Conservation (phyloP, 441 rosid genomes). For the Eutrema salsugineum region DNA sequence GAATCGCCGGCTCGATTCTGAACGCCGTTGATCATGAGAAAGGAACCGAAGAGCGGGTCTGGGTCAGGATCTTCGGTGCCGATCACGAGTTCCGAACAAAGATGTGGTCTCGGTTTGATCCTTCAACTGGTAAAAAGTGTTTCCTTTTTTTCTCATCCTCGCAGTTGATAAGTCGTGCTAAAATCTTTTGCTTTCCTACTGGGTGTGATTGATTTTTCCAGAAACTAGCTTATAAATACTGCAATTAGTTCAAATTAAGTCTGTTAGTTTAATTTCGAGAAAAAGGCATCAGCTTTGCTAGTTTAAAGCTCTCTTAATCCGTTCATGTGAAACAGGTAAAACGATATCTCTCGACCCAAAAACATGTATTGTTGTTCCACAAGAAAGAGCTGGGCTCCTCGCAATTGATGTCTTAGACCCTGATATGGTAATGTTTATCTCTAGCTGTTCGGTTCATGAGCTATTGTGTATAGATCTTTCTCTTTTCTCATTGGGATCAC, state of each 20-base stretch:
- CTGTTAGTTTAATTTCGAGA: background rate
- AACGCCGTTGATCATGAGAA: constrained; percentile 63
- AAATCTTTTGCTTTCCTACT: background rate
- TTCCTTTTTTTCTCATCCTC: background rate
- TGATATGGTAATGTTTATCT: constrained; percentile 57
- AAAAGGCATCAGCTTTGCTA: background rate
- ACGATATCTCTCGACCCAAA: constrained; percentile 65
- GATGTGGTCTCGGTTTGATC: constrained; percentile 90
- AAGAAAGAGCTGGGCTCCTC: constrained; percentile 82
- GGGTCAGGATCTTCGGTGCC: constrained; percentile 87
- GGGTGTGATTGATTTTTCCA: background rate
- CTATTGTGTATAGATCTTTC: background rate
- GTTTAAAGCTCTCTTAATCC: background rate
- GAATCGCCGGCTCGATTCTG: constrained; percentile 84
- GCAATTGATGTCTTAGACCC: constrained; percentile 96
- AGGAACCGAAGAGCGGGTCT: constrained; percentile 70
- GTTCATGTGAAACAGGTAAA: constrained; percentile 52
- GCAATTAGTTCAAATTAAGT: background rate
- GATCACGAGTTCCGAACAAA: constrained; percentile 73
- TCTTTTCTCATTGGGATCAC: background rate
- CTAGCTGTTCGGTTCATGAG: background rate
- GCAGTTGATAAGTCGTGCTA: background rate
- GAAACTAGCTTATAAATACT: background rate
- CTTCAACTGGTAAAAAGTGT: constrained; percentile 58
- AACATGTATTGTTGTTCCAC: constrained; percentile 68